phyloP scores from a whole-genome alignment of 306 rosid species.

The Dryas octopetala region DNA sequence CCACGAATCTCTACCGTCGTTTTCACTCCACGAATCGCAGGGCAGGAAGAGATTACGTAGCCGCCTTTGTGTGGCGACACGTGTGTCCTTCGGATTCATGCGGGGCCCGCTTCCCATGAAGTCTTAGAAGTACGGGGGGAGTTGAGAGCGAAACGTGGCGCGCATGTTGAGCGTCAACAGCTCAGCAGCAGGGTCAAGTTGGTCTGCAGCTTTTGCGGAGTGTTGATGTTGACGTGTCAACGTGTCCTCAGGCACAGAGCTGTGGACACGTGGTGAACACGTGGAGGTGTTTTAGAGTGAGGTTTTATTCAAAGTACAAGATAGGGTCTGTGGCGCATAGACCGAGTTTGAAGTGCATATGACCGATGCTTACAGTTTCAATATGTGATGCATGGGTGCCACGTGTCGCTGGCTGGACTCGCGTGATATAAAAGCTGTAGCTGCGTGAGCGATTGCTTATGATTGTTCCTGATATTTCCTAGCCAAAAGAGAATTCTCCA shows the following conservation, averaged over 20 bases:
- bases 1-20: conserved; percentile 22
- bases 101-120: background rate
- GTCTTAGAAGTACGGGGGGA: background rate
- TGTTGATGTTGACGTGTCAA: conserved; percentile 7
- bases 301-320: background rate
- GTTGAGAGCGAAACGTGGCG: conserved; percentile 12
- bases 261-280: conserved; percentile 24
- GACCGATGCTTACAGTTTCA: background rate
- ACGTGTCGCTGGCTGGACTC: background rate
- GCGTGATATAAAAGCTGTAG: too few relatives aligned
- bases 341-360: background rate
- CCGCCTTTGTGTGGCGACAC: rapidly evolving
- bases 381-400: conserved; percentile 2
- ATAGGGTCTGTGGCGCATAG: conserved; percentile 2
- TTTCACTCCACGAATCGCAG: background rate
- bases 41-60: background rate
- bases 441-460: too few relatives aligned
- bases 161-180: background rate
- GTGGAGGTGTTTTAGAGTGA: background rate
- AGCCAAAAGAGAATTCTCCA: too few relatives aligned
- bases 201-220: background rate
- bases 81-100: background rate
- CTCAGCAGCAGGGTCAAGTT: conserved; percentile 3
- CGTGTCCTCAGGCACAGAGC: background rate
- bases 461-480: too few relatives aligned